A percentile compares a stretch with the other conserved stretches of the same genome.
phyloP scores from a whole-genome alignment of 2,329 filamentous ascomycete genomes.

The Podosphaera xanthii region DNA sequence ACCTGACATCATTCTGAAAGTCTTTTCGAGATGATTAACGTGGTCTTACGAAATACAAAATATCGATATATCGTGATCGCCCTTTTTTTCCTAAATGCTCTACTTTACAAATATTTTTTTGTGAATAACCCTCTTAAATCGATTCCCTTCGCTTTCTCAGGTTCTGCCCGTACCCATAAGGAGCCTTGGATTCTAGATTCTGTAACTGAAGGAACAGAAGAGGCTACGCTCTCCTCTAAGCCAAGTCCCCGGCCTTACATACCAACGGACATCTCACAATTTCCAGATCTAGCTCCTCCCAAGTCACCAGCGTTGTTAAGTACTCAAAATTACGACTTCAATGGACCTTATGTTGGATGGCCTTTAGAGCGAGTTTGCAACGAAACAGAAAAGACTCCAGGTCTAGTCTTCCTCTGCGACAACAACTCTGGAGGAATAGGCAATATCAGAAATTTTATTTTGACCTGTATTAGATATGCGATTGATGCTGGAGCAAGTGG shows the following conservation, averaged over 20 bases:
- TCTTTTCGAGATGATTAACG: slow-evolving; percentile 9
- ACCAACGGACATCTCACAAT: background rate
- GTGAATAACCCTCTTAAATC: slow-evolving; percentile 3
- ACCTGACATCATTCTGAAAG: background rate
- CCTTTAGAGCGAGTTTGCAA: slow-evolving; percentile 22
- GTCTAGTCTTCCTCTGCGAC: slow-evolving; percentile 25
- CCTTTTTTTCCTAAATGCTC: slow-evolving; percentile 7
- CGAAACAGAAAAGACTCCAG: slow-evolving; percentile 21
- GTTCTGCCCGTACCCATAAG: background rate
- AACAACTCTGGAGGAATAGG: slow-evolving; percentile 28
- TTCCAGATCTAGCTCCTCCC: background rate
- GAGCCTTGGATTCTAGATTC: background rate
- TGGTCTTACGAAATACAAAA: slow-evolving; percentile 9
- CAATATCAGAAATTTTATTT: slow-evolving; percentile 27
- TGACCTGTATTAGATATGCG: slow-evolving; percentile 26
- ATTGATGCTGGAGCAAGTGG: slow-evolving; percentile 25
- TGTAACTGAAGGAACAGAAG: background rate
- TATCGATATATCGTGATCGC: slow-evolving; percentile 9
- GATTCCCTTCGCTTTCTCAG: background rate
- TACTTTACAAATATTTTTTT: slow-evolving; percentile 11
- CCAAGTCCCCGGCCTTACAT: background rate
- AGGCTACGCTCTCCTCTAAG: background rate
- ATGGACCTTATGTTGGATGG: slow-evolving; percentile 19
- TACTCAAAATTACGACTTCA: slow-evolving; percentile 16
- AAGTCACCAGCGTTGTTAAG: slow-evolving; percentile 5